These are phyloP conservation scores for Vinca minor DNA, from an alignment of 257 asterid species.

Conservation along the genomic window DNA sequence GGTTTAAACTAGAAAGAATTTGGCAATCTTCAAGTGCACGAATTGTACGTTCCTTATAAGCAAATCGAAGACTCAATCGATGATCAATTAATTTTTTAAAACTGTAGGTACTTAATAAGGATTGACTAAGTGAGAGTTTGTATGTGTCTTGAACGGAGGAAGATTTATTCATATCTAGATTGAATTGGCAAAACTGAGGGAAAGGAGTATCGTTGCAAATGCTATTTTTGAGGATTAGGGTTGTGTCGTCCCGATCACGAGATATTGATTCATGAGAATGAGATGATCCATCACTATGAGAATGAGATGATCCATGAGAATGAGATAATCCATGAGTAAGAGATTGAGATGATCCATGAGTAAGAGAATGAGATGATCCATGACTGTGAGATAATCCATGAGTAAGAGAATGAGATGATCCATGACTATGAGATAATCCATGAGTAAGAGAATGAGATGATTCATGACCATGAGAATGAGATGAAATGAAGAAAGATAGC, in stretches of 20 bases:
- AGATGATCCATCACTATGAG: no score
- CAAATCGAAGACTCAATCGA: slow-evolving; percentile 1
- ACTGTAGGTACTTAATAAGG: slow-evolving; percentile 32
- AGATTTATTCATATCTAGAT: slow-evolving; percentile 36
- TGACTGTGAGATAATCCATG: no score
- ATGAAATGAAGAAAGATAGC: neutral
- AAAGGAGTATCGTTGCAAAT: slow-evolving; percentile 49
- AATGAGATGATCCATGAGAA: no score
- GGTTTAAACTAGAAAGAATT: slow-evolving; percentile 38
- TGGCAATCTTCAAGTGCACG: slow-evolving; percentile 59
- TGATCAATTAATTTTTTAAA: slow-evolving; percentile 35
- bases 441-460: no score
- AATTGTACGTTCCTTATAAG: slow-evolving; percentile 12
- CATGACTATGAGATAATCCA: no score
- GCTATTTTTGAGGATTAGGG: slow-evolving; percentile 6
- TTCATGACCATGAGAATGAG: slow-evolving; percentile 1
- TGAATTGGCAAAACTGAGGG: slow-evolving; percentile 41
- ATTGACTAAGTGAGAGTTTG: slow-evolving; percentile 38
- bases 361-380: no score
- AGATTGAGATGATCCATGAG: neutral
- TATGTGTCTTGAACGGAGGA: slow-evolving; percentile 45
- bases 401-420: no score
- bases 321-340: no score
- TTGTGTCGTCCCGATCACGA: no score
- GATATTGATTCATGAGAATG: no score